Conservation (phyloP, 2,329 filamentous ascomycete species). For the Aschersonia sp. region DNA sequence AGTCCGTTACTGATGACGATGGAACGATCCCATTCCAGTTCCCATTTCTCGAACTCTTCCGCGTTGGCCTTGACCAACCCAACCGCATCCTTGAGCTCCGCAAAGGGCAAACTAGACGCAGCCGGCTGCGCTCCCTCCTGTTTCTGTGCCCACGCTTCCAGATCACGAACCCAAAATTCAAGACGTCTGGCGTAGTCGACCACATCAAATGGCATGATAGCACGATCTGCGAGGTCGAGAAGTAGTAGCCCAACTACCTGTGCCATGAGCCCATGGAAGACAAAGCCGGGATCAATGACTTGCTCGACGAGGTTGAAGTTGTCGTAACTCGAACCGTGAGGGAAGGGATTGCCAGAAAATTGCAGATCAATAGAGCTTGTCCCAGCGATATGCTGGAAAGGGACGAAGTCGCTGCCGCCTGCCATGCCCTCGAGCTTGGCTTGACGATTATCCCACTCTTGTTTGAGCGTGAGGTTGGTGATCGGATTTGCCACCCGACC, state of each 20-base stretch:
- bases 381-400: constrained; percentile 85
- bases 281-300: constrained; percentile 68
- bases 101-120: constrained; percentile 11
- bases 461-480: constrained; percentile 55
- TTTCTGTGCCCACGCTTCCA: constrained; percentile 50
- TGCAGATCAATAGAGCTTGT: constrained; percentile 75
- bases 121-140: constrained; percentile 26
- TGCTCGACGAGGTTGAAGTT: constrained; percentile 74
- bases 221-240: constrained; percentile 69
- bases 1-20: constrained; percentile 60
- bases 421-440: constrained; percentile 53
- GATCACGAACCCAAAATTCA: constrained; percentile 46
- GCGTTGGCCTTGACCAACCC: constrained; percentile 35
- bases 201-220: constrained; percentile 72
- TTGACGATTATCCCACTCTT: constrained; percentile 58
- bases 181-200: constrained; percentile 55
- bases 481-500: constrained; percentile 60
- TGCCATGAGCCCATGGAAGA: constrained; percentile 65
- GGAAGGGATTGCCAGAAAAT: constrained; percentile 54
- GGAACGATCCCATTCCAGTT: constrained; percentile 58
- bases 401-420: constrained; percentile 67
- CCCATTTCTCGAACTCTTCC: constrained; percentile 59
- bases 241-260: constrained; percentile 72
- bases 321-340: constrained; percentile 77
- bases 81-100: constrained; percentile 38